These are phyloP conservation scores for Didymella arachidicola DNA, from an alignment of 2,329 filamentous ascomycete genomes.

Conservation along the genomic window DNA sequence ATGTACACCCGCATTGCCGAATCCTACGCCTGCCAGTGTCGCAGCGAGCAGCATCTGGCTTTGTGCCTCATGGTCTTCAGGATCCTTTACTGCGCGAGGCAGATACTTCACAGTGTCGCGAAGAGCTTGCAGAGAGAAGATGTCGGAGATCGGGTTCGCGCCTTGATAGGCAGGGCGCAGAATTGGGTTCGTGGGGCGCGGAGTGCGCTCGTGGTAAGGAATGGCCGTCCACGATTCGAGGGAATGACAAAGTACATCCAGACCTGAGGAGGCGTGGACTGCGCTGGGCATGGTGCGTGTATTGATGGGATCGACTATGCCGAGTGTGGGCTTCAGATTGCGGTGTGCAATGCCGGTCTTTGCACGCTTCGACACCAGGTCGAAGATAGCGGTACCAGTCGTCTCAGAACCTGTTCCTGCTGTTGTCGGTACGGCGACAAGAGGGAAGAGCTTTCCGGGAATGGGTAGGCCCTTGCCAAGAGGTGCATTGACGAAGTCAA, in stretches of 20 bases:
- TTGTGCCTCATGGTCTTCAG: slow-evolving; percentile 91
- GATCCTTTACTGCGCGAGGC: slow-evolving; percentile 83
- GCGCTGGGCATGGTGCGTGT: slow-evolving; percentile 95
- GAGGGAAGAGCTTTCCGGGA: slow-evolving; percentile 72
- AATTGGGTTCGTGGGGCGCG: slow-evolving; percentile 87
- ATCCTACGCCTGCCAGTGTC: slow-evolving; percentile 92
- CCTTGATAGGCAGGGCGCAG: slow-evolving; percentile 94
- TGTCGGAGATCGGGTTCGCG: slow-evolving; percentile 96
- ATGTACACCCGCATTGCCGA: slow-evolving; percentile 97
- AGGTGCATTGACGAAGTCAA: slow-evolving; percentile 97
- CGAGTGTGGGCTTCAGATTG: slow-evolving; percentile 92
- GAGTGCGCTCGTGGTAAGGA: slow-evolving; percentile 85
- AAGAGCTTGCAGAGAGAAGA: slow-evolving; percentile 90
- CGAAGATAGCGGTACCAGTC: slow-evolving; percentile 97
- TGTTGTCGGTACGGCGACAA: slow-evolving; percentile 85
- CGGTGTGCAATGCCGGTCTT: slow-evolving; percentile 97
- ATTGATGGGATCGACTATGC: slow-evolving; percentile 86
- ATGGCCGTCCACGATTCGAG: slow-evolving; percentile 98
- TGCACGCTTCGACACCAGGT: slow-evolving; percentile 84
- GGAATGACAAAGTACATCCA: slow-evolving; percentile 94
- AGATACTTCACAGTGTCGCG: slow-evolving; percentile 88
- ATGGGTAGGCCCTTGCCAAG: slow-evolving; percentile 84
- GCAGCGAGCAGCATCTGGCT: slow-evolving; percentile 94
- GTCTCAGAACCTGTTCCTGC: slow-evolving; percentile 92
- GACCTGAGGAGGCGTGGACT: slow-evolving; percentile 87